phyloP scores from a whole-genome alignment of 257 asterid species.

The Primulina huaijiensis region DNA sequence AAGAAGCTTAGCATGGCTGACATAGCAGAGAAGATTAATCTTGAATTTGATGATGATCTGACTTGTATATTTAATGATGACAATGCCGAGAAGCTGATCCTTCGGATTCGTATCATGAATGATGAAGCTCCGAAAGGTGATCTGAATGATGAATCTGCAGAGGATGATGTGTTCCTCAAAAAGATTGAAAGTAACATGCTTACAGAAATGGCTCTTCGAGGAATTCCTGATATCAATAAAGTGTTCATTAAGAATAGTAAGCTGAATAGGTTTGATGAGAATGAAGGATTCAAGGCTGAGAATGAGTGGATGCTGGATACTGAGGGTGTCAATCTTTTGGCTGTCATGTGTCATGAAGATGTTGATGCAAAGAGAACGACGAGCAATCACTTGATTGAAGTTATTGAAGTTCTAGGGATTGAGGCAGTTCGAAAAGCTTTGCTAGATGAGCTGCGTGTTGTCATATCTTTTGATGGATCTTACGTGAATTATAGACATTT shows the following conservation, averaged over 20 bases:
- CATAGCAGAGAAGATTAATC: slow-evolving; percentile 93
- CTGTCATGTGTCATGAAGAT: slow-evolving; percentile 90
- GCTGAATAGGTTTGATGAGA: slow-evolving; percentile 67
- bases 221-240: slow-evolving; percentile 96
- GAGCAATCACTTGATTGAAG: slow-evolving; percentile 95
- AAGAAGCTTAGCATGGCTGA: slow-evolving; percentile 99
- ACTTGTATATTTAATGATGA: slow-evolving; percentile 95
- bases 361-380: slow-evolving; percentile 90
- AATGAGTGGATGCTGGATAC: slow-evolving; percentile 98
- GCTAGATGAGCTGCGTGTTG: slow-evolving; percentile 95
- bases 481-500: slow-evolving; percentile 92
- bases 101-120: slow-evolving; percentile 97
- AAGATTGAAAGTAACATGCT: slow-evolving; percentile 98
- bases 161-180: slow-evolving; percentile 95
- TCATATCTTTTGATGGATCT: slow-evolving; percentile 96
- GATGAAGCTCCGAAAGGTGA: slow-evolving; percentile 99
- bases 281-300: slow-evolving; percentile 85
- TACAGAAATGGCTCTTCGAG: slow-evolving; percentile 97
- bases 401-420: slow-evolving; percentile 93
- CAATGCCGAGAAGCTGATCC: slow-evolving; percentile 94
- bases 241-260: slow-evolving; percentile 87
- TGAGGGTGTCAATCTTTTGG: slow-evolving; percentile 95
- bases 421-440: slow-evolving; percentile 94
- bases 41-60: slow-evolving; percentile 87
- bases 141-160: slow-evolving; percentile 77